Percentiles rank a stretch among this genome's conserved stretches.
phyloP scores from a whole-genome alignment of 331 rosid genomes.

The Quercus tomentella region DNA sequence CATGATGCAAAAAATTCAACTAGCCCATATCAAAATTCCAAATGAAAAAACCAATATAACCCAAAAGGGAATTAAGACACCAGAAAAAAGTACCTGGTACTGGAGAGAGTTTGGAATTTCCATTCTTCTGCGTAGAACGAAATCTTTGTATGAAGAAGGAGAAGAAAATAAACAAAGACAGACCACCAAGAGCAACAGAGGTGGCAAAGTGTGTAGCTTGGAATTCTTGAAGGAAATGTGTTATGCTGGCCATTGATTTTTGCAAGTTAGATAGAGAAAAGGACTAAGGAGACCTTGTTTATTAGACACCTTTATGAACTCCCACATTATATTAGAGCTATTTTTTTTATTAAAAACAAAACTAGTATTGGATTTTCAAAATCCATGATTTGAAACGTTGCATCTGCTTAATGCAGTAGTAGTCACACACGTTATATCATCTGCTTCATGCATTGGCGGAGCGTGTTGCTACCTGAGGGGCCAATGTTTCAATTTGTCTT shows the following conservation, averaged over 20 bases:
- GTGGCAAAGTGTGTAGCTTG: constrained; percentile 22
- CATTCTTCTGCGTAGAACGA: not conserved
- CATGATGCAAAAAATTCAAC: no score
- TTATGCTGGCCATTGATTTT: constrained; percentile 23
- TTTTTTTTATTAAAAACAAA: no score
- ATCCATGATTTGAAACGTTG: no score
- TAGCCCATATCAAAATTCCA: not conserved
- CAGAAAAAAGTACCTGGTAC: constrained; percentile 46
- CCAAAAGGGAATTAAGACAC: not conserved
- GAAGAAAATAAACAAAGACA: constrained; percentile 30
- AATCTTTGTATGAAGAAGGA: constrained; percentile 2
- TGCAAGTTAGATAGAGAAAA: not conserved
- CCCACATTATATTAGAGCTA: not conserved
- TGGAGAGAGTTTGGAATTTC: constrained; percentile 30
- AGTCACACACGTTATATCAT: no score
- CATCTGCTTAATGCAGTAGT: no score
- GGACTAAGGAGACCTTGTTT: not conserved
- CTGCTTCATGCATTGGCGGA: no score
- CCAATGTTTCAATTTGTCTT: no score
- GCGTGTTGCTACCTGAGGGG: no score
- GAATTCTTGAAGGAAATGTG: not conserved
- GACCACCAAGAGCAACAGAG: constrained; percentile 35
- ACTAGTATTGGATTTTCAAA: no score
- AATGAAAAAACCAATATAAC: not conserved
- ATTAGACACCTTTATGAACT: no score